These are phyloP conservation scores for Toxoplasma gondii DNA, from an alignment of 169 alveolate genomes.

Conservation along the genomic window DNA sequence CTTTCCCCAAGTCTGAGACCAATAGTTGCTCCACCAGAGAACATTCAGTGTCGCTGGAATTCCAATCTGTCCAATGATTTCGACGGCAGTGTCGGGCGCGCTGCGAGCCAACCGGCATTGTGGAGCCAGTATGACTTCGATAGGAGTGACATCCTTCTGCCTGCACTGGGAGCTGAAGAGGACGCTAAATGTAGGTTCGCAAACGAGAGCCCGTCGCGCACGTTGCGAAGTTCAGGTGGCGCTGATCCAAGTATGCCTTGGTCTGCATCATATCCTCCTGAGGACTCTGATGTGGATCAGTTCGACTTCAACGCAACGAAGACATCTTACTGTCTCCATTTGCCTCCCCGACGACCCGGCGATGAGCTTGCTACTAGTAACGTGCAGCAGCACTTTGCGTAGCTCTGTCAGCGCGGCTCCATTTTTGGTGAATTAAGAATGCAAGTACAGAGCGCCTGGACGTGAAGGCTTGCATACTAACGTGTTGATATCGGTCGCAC, in stretches of 20 bases:
- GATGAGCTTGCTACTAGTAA: neutral
- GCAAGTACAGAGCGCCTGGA: too few relatives aligned
- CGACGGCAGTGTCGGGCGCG: neutral
- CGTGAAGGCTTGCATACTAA: too few relatives aligned
- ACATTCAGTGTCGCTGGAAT: slow-evolving; percentile 11
- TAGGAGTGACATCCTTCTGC: neutral
- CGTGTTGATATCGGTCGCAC: too few relatives aligned
- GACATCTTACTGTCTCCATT: neutral
- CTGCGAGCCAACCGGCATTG: neutral
- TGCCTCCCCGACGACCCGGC: neutral
- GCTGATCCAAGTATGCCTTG: too few relatives aligned
- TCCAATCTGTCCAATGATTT: neutral
- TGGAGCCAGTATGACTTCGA: neutral
- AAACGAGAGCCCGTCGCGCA: too few relatives aligned
- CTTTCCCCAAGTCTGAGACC: slow-evolving; percentile 6
- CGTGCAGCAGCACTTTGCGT: neutral
- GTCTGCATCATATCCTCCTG: too few relatives aligned
- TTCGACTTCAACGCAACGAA: neutral
- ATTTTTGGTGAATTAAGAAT: too few relatives aligned
- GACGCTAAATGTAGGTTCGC: too few relatives aligned
- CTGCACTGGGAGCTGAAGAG: too few relatives aligned
- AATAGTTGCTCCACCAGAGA: neutral
- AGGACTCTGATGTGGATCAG: too few relatives aligned
- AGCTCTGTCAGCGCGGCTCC: neutral
- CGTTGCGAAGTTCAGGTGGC: too few relatives aligned